Evolutionary conservation across 2,329 filamentous ascomycete species (phyloP), one percentile per base, ranked within the genome.

Genomic region (Microdochium bolleyi): DNA sequence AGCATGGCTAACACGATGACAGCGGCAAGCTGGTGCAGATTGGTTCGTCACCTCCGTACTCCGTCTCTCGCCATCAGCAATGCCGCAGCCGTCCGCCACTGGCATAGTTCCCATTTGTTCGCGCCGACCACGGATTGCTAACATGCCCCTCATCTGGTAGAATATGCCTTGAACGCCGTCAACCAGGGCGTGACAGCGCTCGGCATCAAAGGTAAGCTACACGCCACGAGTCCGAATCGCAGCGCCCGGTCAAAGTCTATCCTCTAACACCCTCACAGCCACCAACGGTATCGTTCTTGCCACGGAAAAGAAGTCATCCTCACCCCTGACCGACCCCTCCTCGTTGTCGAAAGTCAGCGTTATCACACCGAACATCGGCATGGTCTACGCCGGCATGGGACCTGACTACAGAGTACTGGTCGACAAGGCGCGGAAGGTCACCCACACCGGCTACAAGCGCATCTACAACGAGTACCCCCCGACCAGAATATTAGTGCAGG

Each of bases 381-480:
- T 97, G 89, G 94, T 99, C 65, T 99, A 99, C 77, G 92, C 91
- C 51, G 94, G 94, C 69, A 99, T 99, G 94, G 92, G 94, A 27
- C 94, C 94, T 55, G 94, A 99, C 73, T 99, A 97, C 78, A 86
- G 94, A 71, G 90, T 99, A 54, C 82, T 99, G 52, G 94, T 97
- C 63, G 94, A 99, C 79, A 92, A 92, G 73, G 94, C 94, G 62
- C 91, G 94, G 68, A 99, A 97, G 75, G 94, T 96, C 61, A 96
- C 92, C 53, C 94, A 99, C 76, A 95, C 94, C 49, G 88, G 86
- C 71, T 99, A 99, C 85, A 99, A 99, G 84, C 90, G 94, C 72
- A 92, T 99, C 77, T 99, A 99, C 80, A 99, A 99, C 76, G 94
- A 99, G 77, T 99, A 99, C 77, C 94, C 94, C n/a, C 94, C 94